A percentile compares a stretch with the other conserved stretches of the same genome.
phyloP scores from a whole-genome alignment of 768 basidiomycete species.

The Termitomyces heimii region DNA sequence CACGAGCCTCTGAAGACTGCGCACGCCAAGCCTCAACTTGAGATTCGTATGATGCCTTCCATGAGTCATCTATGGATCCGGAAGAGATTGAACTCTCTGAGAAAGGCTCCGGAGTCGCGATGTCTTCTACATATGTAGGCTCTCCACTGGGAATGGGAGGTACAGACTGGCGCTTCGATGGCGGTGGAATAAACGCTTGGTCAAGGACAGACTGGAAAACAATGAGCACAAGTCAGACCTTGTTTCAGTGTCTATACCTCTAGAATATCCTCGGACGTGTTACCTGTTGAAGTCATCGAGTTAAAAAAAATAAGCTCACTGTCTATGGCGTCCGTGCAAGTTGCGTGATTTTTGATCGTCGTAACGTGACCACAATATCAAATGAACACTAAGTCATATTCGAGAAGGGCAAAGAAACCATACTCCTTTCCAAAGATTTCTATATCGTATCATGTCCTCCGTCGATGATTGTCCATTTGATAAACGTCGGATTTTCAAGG shows the following conservation, averaged over 20 bases:
- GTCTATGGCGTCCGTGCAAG: background rate
- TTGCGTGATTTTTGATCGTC: conserved; percentile 3
- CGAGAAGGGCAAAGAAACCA: too few relatives aligned
- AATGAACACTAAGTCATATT: too few relatives aligned
- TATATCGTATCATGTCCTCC: background rate
- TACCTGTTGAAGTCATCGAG: conserved; percentile 6
- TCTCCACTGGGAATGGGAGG: background rate
- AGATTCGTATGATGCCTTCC: conserved; percentile 66
- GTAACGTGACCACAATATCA: conserved; percentile 2
- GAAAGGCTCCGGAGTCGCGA: conserved; percentile 5
- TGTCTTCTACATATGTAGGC: background rate
- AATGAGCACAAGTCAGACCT: background rate
- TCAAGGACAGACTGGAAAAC: conserved; percentile 19
- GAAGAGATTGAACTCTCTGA: conserved; percentile 10
- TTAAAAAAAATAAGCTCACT: background rate
- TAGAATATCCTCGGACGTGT: conserved; percentile 16
- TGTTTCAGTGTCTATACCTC: conserved; percentile 9
- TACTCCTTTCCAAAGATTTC: background rate
- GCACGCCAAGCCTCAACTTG: conserved; percentile 68
- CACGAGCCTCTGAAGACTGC: conserved; percentile 63
- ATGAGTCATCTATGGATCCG: conserved; percentile 34
- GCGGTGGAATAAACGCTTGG: conserved; percentile 26
- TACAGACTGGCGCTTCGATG: conserved; percentile 20
- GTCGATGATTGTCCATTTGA: background rate
- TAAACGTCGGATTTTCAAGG: background rate